Percentiles rank a stretch among this genome's conserved stretches.
phyloP scores from a whole-genome alignment of 108 stramenopile species.

The Fistulifera solaris region DNA sequence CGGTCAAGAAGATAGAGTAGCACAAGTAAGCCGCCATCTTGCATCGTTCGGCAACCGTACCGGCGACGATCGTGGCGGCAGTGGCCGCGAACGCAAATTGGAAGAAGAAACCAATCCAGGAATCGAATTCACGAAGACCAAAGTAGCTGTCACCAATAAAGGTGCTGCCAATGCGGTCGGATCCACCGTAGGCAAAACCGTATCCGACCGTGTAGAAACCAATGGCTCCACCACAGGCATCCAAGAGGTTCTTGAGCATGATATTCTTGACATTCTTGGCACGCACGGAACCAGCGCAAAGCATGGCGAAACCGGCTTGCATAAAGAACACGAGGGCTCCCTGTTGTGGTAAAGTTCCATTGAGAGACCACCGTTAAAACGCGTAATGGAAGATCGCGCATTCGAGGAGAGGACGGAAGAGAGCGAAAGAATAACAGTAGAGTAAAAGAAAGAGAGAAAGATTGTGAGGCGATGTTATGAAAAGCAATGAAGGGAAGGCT shows the following conservation, averaged over 20 bases:
- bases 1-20: slow-evolving; percentile 73
- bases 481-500: no score
- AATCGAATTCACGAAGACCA: slow-evolving; percentile 25
- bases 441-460: background rate
- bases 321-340: slow-evolving; percentile 56
- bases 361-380: slow-evolving; percentile 5
- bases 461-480: background rate
- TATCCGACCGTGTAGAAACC: slow-evolving; percentile 75
- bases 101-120: slow-evolving; percentile 64
- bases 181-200: slow-evolving; percentile 70
- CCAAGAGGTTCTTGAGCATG: slow-evolving; percentile 76
- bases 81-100: slow-evolving; percentile 84
- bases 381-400: background rate
- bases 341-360: background rate
- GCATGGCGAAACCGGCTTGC: slow-evolving; percentile 80
- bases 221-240: slow-evolving; percentile 67
- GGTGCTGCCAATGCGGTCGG: slow-evolving; percentile 19
- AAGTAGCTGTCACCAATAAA: slow-evolving; percentile 60
- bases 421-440: background rate
- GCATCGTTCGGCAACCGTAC: slow-evolving; percentile 71
- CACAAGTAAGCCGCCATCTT: slow-evolving; percentile 72
- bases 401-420: background rate
- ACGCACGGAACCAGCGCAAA: slow-evolving; percentile 74
- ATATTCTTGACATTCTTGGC: slow-evolving; percentile 81
- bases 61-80: slow-evolving; percentile 73